Conservation (phyloP, 148 eudicot genomes). For the Chenopodium suecicum region DNA sequence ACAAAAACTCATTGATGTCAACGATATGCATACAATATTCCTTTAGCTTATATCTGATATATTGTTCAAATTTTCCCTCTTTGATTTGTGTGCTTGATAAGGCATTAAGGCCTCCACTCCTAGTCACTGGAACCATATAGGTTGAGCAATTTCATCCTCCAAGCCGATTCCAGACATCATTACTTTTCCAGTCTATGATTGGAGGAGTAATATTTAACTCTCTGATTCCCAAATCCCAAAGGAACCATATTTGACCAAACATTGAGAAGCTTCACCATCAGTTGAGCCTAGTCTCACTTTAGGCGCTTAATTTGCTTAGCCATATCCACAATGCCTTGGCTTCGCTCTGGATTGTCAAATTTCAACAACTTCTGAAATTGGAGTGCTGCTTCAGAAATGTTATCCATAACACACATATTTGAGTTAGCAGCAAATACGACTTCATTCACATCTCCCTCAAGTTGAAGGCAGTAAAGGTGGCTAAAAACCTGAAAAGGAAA, state of each 20-base stretch:
- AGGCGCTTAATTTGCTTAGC: conserved; percentile 59
- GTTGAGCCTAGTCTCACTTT: conserved; percentile 20
- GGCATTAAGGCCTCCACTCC: neutral
- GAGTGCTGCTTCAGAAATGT: conserved; percentile 49
- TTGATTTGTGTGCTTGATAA: neutral
- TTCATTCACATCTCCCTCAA: conserved; percentile 93
- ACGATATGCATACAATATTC: neutral
- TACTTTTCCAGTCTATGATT: neutral
- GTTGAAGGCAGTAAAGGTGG: conserved; percentile 68
- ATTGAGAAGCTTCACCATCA: neutral
- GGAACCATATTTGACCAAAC: neutral
- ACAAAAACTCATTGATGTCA: neutral
- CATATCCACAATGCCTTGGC: conserved; percentile 41
- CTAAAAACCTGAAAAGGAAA: conserved; percentile 57
- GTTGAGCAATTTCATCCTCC: neutral
- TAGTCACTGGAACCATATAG: neutral
- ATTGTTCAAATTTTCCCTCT: neutral
- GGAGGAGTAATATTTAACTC: neutral
- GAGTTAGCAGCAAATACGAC: conserved; percentile 75
- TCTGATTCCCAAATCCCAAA: neutral
- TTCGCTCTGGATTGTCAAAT: conserved; percentile 45
- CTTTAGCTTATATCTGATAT: neutral
- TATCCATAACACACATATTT: conserved; percentile 28
- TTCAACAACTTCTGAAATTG: conserved; percentile 49
- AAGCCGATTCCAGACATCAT: neutral